Evolutionary conservation across 106 monocot genomes (phyloP).

Genomic region (Phalaenopsis aphrodite): DNA sequence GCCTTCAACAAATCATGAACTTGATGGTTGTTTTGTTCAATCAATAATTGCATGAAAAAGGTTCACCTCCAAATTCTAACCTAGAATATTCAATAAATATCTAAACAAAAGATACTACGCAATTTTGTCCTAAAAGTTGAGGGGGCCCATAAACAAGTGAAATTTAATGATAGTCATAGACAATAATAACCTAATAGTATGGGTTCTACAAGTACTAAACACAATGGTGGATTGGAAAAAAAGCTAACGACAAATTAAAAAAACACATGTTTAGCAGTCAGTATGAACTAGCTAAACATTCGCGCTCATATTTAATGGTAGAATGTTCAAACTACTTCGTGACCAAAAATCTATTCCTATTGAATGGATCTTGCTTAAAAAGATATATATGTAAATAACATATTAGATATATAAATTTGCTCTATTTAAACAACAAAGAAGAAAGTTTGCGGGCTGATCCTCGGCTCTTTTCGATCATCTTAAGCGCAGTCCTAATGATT

Average conservation of each 20-base stretch:
- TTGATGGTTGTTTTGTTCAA: too few species aligned
- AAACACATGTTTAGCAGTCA: not conserved
- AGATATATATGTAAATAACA: not conserved
- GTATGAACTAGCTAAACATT: not conserved
- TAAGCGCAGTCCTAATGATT: not conserved
- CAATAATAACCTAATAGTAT: not conserved
- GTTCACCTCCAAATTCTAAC: too few species aligned
- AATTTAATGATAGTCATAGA: not conserved
- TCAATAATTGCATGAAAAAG: too few species aligned
- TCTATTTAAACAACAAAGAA: not conserved
- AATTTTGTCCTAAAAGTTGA: too few species aligned
- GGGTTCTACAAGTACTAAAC: not conserved
- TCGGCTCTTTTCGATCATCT: not conserved
- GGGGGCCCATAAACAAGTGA: not conserved
- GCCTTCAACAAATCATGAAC: too few species aligned
- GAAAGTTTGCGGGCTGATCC: not conserved
- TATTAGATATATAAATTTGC: not conserved
- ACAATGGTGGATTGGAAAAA: not conserved
- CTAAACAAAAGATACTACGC: too few species aligned
- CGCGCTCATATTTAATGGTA: not conserved
- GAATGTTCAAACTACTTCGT: not conserved
- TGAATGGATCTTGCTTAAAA: not conserved
- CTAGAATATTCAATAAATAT: too few species aligned
- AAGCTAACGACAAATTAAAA: not conserved
- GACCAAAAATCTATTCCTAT: not conserved